Evolutionary conservation across 192 early-diverging fungal species (phyloP).

Genomic region (Dissophora globulifera): DNA sequence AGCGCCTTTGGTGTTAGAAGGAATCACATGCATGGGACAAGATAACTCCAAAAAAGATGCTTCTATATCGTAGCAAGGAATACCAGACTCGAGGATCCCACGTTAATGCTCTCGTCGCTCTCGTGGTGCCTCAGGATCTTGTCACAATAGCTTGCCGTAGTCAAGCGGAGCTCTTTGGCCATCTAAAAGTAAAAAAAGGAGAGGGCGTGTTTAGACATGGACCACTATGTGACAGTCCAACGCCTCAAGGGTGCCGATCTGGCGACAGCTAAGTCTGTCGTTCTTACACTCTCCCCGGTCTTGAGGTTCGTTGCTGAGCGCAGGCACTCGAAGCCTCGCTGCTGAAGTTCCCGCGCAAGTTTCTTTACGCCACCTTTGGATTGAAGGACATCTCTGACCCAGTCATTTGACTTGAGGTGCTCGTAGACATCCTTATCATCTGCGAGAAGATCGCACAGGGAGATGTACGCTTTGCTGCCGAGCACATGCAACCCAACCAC

Average conservation of each 20-base stretch:
- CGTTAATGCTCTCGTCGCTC: slow-evolving; percentile 7
- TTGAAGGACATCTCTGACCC: slow-evolving; percentile 8
- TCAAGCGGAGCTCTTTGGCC: slow-evolving; percentile 36
- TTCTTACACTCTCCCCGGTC: slow-evolving; percentile 16
- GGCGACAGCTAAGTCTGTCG: no score
- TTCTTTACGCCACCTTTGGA: background rate
- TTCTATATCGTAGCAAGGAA: background rate
- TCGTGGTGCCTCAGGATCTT: slow-evolving; percentile 54
- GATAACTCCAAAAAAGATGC: background rate
- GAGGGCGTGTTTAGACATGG: no score
- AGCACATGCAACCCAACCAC: slow-evolving; percentile 21
- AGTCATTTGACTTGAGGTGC: slow-evolving; percentile 4
- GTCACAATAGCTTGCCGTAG: slow-evolving; percentile 64
- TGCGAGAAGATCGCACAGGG: slow-evolving; percentile 15
- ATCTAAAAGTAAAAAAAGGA: slow-evolving; percentile 40
- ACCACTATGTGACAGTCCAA: no score
- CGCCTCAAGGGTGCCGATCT: no score
- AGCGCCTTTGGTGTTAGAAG: background rate
- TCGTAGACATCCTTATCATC: slow-evolving; percentile 2
- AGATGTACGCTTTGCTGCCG: slow-evolving; percentile 38
- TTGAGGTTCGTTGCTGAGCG: background rate
- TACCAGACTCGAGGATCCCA: slow-evolving; percentile 1
- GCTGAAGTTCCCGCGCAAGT: slow-evolving; percentile 20
- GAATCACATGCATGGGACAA: no score
- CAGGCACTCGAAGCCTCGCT: slow-evolving; percentile 31